Conservation (phyloP, 345 rosid genomes). For the Carallia pectinifolia region DNA sequence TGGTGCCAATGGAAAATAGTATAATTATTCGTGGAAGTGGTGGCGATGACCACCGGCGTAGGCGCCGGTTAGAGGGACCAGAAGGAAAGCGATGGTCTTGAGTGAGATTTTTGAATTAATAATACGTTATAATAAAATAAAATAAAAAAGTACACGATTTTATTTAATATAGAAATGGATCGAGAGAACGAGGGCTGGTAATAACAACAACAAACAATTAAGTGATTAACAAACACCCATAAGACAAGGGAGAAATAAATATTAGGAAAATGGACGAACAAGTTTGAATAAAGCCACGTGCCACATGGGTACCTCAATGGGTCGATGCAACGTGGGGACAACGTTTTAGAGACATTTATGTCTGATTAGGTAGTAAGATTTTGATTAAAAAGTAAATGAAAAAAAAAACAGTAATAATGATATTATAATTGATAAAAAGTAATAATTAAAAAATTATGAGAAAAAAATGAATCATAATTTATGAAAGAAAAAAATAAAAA, state of each 20-base stretch:
- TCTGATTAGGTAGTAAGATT: no score
- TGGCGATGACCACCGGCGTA: conserved; percentile 6
- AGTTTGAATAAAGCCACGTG: conserved; percentile 22
- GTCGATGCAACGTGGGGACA: conserved; percentile 27
- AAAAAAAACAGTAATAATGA: no score
- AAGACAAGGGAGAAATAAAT: not conserved
- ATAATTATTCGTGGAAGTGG: not conserved
- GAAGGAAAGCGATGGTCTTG: conserved; percentile 26
- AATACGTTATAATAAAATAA: not conserved
- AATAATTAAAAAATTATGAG: no score
- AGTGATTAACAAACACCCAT: no score
- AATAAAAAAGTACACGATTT: not conserved
- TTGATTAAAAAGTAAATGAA: no score
- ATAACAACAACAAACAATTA: no score
- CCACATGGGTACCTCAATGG: conserved; percentile 35
- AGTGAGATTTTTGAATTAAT: conserved; percentile 13
- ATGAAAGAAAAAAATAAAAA: no score
- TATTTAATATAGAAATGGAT: not conserved
- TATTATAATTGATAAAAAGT: no score
- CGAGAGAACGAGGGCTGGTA: no score
- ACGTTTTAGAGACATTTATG: not conserved
- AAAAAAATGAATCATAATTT: no score
- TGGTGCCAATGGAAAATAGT: conserved; percentile 12
- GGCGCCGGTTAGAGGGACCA: conserved; percentile 30
- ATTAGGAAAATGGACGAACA: not conserved